phyloP scores from a whole-genome alignment of 768 basidiomycete genomes.

The Rhizopogon vesiculosus region DNA sequence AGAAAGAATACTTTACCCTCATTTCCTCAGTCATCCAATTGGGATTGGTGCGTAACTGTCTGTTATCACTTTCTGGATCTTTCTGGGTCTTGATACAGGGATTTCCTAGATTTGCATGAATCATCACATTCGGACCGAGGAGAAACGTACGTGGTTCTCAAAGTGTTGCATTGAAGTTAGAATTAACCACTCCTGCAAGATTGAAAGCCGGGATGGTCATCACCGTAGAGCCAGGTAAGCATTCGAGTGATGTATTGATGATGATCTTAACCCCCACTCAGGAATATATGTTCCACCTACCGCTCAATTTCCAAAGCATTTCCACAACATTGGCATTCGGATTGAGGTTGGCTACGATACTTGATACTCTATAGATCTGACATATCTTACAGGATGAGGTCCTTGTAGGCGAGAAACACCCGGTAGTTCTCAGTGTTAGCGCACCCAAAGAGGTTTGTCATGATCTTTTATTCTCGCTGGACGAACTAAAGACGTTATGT shows the following conservation, averaged over 20 bases:
- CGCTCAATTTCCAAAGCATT: constrained; percentile 75
- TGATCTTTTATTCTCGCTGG: neutral
- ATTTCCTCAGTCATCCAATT: constrained; percentile 88
- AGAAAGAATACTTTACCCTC: constrained; percentile 78
- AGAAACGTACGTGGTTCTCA: constrained; percentile 38
- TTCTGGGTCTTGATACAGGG: constrained; percentile 1
- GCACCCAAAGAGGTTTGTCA: constrained; percentile 79
- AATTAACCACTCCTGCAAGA: constrained; percentile 29
- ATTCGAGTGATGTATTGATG: neutral
- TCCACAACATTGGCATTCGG: constrained; percentile 88
- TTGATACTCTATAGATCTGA: neutral
- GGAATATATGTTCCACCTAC: constrained; percentile 88
- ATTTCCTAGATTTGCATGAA: constrained; percentile 78
- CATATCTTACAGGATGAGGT: constrained; percentile 57
- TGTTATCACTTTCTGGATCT: neutral
- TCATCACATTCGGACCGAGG: constrained; percentile 57
- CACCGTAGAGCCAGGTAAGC: constrained; percentile 81
- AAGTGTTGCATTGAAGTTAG: constrained; percentile 1
- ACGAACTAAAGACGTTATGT: constrained; percentile 5
- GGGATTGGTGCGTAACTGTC: constrained; percentile 63
- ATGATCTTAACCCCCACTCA: constrained; percentile 16
- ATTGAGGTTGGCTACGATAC: constrained; percentile 59
- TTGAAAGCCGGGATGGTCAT: constrained; percentile 85
- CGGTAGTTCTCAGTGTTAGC: constrained; percentile 58
- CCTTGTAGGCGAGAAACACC: constrained; percentile 56